Percentiles rank a stretch among this genome's conserved stretches.
Evolutionary conservation across 371 early-diverging fungal species (phyloP).

Genomic region (Coemansia sp.): DNA sequence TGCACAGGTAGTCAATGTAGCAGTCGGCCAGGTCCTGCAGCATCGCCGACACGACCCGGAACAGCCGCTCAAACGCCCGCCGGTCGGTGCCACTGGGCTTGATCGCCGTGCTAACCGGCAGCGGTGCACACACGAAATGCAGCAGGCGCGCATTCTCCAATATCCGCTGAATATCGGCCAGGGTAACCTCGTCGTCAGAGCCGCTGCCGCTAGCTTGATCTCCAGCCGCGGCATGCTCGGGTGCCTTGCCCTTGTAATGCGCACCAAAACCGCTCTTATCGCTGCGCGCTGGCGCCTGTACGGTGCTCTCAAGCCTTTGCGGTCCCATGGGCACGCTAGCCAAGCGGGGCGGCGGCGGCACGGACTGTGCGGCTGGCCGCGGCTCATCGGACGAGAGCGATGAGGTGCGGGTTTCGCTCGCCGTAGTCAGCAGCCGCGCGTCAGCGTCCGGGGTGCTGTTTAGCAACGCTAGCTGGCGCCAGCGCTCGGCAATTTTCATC

Average conservation of each 20-base stretch:
- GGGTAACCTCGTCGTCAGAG: constrained; percentile 17
- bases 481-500: constrained; percentile 51
- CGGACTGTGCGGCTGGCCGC: neutral
- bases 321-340: neutral
- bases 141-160: constrained; percentile 44
- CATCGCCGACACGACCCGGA: constrained; percentile 41
- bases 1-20: constrained; percentile 48
- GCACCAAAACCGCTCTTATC: constrained; percentile 5
- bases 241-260: constrained; percentile 19
- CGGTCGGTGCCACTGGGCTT: constrained; percentile 25
- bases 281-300: constrained; percentile 18
- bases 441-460: constrained; percentile 11
- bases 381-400: constrained; percentile 12
- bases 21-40: constrained; percentile 47
- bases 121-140: constrained; percentile 48
- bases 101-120: constrained; percentile 35
- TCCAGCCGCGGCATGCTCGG: constrained; percentile 2
- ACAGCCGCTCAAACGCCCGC: constrained; percentile 35
- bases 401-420: constrained; percentile 19
- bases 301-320: neutral
- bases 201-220: neutral
- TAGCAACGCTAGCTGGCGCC: constrained; percentile 40
- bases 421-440: constrained; percentile 7
- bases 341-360: neutral
- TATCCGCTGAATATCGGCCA: constrained; percentile 40